These are phyloP conservation scores for Juncus effusus DNA, from an alignment of 176 grass and related monocot species.

Conservation along the genomic window DNA sequence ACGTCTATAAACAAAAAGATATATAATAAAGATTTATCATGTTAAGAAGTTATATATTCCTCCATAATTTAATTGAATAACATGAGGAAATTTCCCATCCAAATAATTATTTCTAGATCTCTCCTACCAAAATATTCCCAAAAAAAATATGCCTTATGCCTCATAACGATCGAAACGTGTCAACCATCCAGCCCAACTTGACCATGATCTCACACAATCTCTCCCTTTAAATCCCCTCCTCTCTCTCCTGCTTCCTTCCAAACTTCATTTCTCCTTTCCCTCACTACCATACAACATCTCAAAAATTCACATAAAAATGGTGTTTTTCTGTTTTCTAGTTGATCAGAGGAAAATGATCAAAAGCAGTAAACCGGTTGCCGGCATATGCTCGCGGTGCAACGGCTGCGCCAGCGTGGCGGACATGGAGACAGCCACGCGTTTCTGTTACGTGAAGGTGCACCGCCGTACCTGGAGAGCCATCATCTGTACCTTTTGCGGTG, in stretches of 20 bases:
- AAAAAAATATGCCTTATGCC: conserved; percentile 11
- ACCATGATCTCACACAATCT: conserved; percentile 16
- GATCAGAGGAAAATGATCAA: conserved; percentile 81
- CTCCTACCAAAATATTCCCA: neutral
- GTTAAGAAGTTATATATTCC: no score
- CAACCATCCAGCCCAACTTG: conserved; percentile 25
- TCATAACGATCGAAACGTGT: conserved; percentile 19
- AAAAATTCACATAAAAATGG: conserved; percentile 40
- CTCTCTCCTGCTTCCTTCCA: neutral
- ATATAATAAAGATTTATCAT: no score
- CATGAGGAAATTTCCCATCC: no score
- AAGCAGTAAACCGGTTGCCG: conserved; percentile 98
- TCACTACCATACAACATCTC: neutral
- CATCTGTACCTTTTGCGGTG: conserved; percentile 98
- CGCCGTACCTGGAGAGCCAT: conserved; percentile 85
- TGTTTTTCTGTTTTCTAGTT: conserved; percentile 93
- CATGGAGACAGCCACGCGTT: conserved; percentile 85
- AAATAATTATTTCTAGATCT: neutral
- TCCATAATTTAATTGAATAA: no score
- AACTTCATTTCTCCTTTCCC: neutral
- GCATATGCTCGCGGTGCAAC: conserved; percentile 96
- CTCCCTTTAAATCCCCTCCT: conserved; percentile 16
- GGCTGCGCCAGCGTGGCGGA: conserved; percentile 93
- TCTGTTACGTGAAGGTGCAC: conserved; percentile 90
- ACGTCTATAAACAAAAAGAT: no score